phyloP scores from a whole-genome alignment of 257 asterid species.

The Scutellaria barbata region DNA sequence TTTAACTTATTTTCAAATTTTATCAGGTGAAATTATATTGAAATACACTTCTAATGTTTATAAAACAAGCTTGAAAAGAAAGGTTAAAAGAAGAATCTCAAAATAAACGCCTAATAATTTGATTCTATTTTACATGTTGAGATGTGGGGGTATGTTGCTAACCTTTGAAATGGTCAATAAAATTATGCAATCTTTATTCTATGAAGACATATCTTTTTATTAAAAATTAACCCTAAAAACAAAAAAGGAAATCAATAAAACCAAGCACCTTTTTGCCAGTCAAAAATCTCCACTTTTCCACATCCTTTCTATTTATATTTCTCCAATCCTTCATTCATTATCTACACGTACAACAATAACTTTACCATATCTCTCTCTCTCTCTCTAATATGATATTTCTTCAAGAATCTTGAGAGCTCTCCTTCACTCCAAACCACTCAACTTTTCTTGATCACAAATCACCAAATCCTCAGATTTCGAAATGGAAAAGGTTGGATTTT shows the following conservation, averaged over 20 bases:
- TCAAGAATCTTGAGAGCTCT: constrained; percentile 31
- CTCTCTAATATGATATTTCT: constrained; percentile 24
- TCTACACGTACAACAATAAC: constrained; percentile 14
- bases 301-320: constrained; percentile 5
- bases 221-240: neutral
- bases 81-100: no score
- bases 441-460: neutral
- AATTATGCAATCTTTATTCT: constrained; percentile 25
- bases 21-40: no score
- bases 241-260: neutral
- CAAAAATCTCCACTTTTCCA: constrained; percentile 36
- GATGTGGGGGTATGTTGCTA: neutral
- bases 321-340: constrained; percentile 13
- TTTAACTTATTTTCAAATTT: no score
- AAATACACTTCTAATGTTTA: no score
- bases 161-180: constrained; percentile 50
- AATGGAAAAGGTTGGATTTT: constrained; percentile 53
- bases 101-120: no score
- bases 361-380: constrained; percentile 13
- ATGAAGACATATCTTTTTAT: neutral
- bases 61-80: neutral
- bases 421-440: constrained; percentile 2
- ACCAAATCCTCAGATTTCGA: neutral
- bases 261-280: constrained; percentile 27
- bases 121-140: no score